Percentiles rank a stretch among this genome's conserved stretches.
phyloP scores from a whole-genome alignment of 2,329 filamentous ascomycete species.

The Tolypocladium ovalisporum region DNA sequence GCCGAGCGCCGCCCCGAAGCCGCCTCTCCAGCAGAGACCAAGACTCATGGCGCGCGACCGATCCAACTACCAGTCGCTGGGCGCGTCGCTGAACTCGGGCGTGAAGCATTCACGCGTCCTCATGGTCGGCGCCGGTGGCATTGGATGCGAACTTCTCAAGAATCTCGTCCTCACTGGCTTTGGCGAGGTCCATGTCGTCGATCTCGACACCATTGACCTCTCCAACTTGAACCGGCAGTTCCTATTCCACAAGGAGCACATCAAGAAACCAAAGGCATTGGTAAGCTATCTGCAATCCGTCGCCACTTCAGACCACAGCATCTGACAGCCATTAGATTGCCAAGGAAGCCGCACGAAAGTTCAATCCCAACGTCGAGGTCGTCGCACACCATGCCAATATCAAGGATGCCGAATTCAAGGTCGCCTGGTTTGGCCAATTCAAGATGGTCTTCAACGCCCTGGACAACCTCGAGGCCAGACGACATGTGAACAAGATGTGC shows the following conservation, averaged over 20 bases:
- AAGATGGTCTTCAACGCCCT: slow-evolving; percentile 89
- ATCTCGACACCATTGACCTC: slow-evolving; percentile 95
- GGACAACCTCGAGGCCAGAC: slow-evolving; percentile 86
- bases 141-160: slow-evolving; percentile 95
- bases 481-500: slow-evolving; percentile 97
- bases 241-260: slow-evolving; percentile 90
- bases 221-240: slow-evolving; percentile 98
- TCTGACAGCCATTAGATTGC: slow-evolving; percentile 53
- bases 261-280: slow-evolving; percentile 92
- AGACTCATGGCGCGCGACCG: slow-evolving; percentile 33
- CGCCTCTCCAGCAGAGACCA: slow-evolving; percentile 13
- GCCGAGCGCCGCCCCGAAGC: slow-evolving; percentile 6
- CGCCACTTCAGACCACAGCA: not conserved
- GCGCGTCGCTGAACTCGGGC: slow-evolving; percentile 47
- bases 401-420: slow-evolving; percentile 76
- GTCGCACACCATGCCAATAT: slow-evolving; percentile 90
- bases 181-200: slow-evolving; percentile 86
- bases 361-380: slow-evolving; percentile 82
- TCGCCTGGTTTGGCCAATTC: slow-evolving; percentile 80
- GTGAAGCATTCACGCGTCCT: slow-evolving; percentile 76
- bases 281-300: slow-evolving; percentile 38
- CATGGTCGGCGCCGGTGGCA: slow-evolving; percentile 92
- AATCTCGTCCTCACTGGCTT: slow-evolving; percentile 89
- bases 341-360: slow-evolving; percentile 79
- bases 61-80: slow-evolving; percentile 56